Evolutionary conservation across 495 filamentous ascomycete genomes (phyloP).

Genomic region (Aspergillus haitiensis): DNA sequence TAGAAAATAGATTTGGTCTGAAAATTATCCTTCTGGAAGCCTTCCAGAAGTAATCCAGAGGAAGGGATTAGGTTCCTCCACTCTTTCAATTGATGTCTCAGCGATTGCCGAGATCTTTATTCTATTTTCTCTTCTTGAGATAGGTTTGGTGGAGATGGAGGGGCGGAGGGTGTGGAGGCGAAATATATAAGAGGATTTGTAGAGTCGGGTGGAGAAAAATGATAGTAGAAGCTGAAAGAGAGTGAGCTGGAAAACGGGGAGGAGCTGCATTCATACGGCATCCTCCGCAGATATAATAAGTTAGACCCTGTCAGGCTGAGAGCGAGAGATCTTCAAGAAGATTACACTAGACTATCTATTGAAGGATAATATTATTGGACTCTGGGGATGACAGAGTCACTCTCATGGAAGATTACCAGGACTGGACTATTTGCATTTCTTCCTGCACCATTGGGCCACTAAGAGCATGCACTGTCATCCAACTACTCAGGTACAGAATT

Average conservation of each 20-base stretch:
- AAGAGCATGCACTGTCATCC: background rate
- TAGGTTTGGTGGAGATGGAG: background rate
- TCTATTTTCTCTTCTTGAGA: conserved; percentile 6
- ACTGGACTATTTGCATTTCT: conserved; percentile 1
- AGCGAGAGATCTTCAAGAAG: background rate
- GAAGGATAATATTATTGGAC: background rate
- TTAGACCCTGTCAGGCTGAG: background rate
- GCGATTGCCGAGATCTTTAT: background rate
- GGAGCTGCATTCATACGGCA: background rate
- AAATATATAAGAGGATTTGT: background rate
- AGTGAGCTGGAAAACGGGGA: background rate
- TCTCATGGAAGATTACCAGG: background rate
- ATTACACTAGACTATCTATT: background rate
- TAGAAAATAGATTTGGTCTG: background rate
- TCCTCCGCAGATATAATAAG: too few relatives aligned
- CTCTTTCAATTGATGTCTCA: conserved; percentile 3
- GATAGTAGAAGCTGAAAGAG: conserved; percentile 3
- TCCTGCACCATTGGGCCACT: background rate
- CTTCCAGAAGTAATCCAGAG: conserved; percentile 16
- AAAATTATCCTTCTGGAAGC: conserved; percentile 9
- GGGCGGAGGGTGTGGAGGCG: background rate
- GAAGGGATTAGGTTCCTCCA: conserved; percentile 6
- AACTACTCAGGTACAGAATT: background rate
- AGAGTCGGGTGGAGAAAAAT: background rate
- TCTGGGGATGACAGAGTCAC: background rate